Evolutionary conservation across 2,329 filamentous ascomycete species (phyloP).

Genomic region (Fusarium metavorans): DNA sequence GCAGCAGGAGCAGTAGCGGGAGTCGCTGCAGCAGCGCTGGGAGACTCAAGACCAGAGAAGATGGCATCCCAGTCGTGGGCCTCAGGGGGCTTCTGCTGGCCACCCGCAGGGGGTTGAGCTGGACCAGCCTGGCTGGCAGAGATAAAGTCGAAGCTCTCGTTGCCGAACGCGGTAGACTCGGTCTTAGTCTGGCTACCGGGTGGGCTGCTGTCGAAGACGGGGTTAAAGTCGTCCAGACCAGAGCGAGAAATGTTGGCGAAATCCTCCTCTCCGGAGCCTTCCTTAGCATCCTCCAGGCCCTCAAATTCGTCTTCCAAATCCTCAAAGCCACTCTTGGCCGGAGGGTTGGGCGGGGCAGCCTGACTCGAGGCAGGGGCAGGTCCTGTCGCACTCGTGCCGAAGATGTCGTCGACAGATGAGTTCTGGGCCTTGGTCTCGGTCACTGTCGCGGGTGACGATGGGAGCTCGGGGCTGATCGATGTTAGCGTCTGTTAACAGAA

Average conservation of each 20-base stretch:
- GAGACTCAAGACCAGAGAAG: conserved; percentile 82
- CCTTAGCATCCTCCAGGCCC: conserved; percentile 85
- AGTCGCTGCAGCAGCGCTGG: conserved; percentile 50
- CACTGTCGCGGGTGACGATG: conserved; percentile 49
- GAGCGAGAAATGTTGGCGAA: conserved; percentile 80
- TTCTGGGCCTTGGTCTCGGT: conserved; percentile 45
- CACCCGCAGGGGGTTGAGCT: conserved; percentile 54
- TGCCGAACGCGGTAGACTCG: conserved; percentile 64
- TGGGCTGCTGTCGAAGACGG: conserved; percentile 80
- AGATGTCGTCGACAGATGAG: conserved; percentile 57
- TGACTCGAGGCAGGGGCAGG: conserved; percentile 44
- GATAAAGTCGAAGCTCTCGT: conserved; percentile 71
- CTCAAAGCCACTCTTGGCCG: conserved; percentile 70
- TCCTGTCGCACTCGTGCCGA: conserved; percentile 50
- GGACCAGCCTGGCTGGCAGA: conserved; percentile 51
- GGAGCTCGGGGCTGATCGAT: conserved; percentile 43
- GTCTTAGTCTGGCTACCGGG: conserved; percentile 66
- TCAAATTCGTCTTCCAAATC: conserved; percentile 86
- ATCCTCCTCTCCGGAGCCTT: conserved; percentile 82
- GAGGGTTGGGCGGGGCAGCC: conserved; percentile 49
- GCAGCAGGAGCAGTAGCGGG: conserved; percentile 29
- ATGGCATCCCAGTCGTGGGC: conserved; percentile 94
- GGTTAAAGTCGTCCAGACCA: conserved; percentile 82
- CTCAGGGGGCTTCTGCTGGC: conserved; percentile 56
- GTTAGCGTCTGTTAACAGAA: conserved; percentile 14